Evolutionary conservation across 345 rosid genomes (phyloP), one percentile per base, ranked within the genome.

Genomic region (Sonneratia caseolaris): DNA sequence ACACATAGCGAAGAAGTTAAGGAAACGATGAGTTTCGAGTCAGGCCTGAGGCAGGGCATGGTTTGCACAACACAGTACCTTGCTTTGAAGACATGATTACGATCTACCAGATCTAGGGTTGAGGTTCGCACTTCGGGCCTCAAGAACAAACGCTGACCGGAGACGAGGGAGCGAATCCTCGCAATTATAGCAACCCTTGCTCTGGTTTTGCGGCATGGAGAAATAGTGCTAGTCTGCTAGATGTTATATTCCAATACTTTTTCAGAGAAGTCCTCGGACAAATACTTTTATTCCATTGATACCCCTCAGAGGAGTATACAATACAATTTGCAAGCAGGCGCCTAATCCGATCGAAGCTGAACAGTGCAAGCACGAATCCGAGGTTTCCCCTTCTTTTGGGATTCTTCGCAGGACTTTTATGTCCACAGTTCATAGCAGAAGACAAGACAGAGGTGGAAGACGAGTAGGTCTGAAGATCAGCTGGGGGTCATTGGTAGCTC

Each of bases 1-100:
- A 40, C 2, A 1, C 43, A 40, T 4, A 8, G 9, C 43, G 43
- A 40, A 40, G 43, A 55, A 6, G 59, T n/a, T 14, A 24, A 51
- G 11, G 45, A 51, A 70, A 36, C 64, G 21, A 51, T 15, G 19
- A 51, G 19, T 35, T 55, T 37, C 32, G 36, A 15, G 51, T 13
- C 51, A 8, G 45, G 9, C 51, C 13, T 13, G 51, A 47, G 9
- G 51, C 15, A 47, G 51, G 51, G 5, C 32, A 27, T 27, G 32
- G 15, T 2, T 47, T 8, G 43, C 43, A 40, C 14, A 47, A 13
- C 9, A 2, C 13, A 47, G 13, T 13, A 76, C 79, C 79, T 68
- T 71, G 79, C 79, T 71, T 76, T 21, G 78, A 76, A 47, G 75
- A 71, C 79, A 76, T 76, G 64, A 35, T 36, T 37, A 40, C 37